These are phyloP conservation scores for Monosporozyma aerobia DNA, from an alignment of 805 yeast genomes.

Conservation along the genomic window DNA sequence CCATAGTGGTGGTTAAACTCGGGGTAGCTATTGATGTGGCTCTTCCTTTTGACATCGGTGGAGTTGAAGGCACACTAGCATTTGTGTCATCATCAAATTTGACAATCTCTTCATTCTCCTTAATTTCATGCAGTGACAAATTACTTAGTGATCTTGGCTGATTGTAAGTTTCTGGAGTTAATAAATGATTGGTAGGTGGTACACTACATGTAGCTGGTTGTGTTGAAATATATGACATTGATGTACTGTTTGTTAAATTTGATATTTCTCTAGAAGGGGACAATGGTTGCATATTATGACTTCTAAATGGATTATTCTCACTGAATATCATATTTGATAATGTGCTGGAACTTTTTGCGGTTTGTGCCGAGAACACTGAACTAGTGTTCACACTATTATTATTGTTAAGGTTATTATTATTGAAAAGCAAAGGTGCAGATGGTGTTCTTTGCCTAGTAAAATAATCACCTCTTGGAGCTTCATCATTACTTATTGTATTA, in stretches of 20 bases:
- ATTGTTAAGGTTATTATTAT: neutral
- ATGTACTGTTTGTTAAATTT: neutral
- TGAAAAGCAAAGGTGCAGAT: neutral
- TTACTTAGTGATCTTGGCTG: slow-evolving; percentile 15
- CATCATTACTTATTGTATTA: neutral
- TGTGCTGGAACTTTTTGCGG: neutral
- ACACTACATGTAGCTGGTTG: neutral
- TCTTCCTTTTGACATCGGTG: neutral
- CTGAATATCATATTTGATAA: neutral
- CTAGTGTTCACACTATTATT: neutral
- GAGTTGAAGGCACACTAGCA: neutral
- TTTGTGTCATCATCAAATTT: slow-evolving; percentile 9
- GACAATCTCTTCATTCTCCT: slow-evolving; percentile 27
- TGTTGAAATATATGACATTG: neutral
- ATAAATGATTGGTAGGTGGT: neutral
- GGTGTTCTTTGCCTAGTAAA: slow-evolving; percentile 4
- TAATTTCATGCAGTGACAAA: slow-evolving; percentile 28
- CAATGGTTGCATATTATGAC: neutral
- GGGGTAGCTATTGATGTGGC: neutral
- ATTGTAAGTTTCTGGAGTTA: neutral
- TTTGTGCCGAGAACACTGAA: neutral
- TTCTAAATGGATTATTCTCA: slow-evolving; percentile 7
- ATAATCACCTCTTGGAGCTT: neutral
- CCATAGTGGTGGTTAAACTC: neutral
- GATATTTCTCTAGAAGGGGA: neutral